Percentiles rank a stretch among this genome's conserved stretches.
Conservation (phyloP, 2,329 filamentous ascomycete genomes). For the Botryotinia narcissicola region DNA sequence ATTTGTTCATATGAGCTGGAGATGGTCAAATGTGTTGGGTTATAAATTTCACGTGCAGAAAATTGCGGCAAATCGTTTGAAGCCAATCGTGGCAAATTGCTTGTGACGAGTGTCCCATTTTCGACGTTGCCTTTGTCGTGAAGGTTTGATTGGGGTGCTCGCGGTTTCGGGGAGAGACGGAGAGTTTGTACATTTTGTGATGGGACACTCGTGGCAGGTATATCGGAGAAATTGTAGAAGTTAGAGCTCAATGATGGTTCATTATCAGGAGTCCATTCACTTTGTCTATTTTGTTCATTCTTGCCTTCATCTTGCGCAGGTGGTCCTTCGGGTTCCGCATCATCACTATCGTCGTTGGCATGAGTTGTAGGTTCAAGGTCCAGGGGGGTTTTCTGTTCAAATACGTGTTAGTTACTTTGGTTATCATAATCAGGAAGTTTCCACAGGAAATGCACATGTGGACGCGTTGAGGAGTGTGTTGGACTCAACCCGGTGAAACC, state of each 20-base stretch:
- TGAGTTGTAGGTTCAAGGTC: neutral
- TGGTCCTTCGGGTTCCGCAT: conserved; percentile 2
- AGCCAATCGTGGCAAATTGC: neutral
- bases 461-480: neutral
- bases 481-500: neutral
- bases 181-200: conserved; percentile 1
- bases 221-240: conserved; percentile 6
- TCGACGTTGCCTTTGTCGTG: neutral
- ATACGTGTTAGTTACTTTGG: neutral
- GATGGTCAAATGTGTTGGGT: neutral
- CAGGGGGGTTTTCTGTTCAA: neutral
- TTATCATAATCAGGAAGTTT: too few species aligned
- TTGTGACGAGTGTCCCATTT: neutral
- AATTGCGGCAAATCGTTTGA: conserved; percentile 12
- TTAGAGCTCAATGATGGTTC: neutral
- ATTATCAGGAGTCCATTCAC: conserved; percentile 2
- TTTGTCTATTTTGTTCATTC: neutral
- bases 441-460: neutral
- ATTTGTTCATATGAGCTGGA: conserved; percentile 13
- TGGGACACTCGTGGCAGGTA: neutral
- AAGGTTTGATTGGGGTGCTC: neutral
- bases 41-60: neutral
- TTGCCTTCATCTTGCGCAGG: neutral
- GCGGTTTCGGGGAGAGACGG: neutral
- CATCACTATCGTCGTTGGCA: conserved; percentile 6